phyloP scores from a whole-genome alignment of 345 rosid species.

The Trapa incisa region DNA sequence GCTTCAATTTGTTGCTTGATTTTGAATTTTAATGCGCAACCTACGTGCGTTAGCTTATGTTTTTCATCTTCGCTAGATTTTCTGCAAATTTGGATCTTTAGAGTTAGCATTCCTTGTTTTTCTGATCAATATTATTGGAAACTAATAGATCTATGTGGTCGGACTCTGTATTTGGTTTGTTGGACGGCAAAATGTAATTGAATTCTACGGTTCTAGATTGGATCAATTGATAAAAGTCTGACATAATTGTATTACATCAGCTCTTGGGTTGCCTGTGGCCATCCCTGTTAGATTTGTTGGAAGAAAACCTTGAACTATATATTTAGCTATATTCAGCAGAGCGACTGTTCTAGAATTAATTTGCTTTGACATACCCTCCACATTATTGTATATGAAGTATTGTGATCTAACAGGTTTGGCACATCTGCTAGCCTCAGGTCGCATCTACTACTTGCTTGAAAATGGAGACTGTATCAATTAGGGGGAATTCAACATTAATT shows the following conservation, averaged over 20 bases:
- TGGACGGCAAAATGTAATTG: neutral
- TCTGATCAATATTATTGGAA: neutral
- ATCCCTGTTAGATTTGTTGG: neutral
- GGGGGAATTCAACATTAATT: conserved; percentile 48
- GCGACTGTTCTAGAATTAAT: too few species aligned
- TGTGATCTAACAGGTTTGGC: neutral
- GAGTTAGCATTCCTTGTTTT: neutral
- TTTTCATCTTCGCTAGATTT: neutral
- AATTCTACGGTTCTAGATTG: neutral
- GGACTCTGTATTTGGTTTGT: neutral
- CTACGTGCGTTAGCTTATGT: neutral
- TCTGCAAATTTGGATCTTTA: neutral
- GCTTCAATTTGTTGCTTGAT: neutral
- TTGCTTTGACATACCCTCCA: too few species aligned
- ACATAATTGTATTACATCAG: neutral
- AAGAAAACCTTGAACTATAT: too few species aligned
- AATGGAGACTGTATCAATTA: conserved; percentile 20
- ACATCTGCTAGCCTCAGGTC: conserved; percentile 16
- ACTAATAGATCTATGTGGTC: neutral
- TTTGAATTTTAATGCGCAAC: neutral
- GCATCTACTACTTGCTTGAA: conserved; percentile 21
- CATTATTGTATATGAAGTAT: too few species aligned
- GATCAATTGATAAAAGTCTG: neutral
- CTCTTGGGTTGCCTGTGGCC: neutral
- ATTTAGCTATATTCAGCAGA: too few species aligned